A percentile compares a stretch with the other conserved stretches of the same genome.
Evolutionary conservation across 345 rosid genomes (phyloP).

Genomic region (Carallia brachiata): DNA sequence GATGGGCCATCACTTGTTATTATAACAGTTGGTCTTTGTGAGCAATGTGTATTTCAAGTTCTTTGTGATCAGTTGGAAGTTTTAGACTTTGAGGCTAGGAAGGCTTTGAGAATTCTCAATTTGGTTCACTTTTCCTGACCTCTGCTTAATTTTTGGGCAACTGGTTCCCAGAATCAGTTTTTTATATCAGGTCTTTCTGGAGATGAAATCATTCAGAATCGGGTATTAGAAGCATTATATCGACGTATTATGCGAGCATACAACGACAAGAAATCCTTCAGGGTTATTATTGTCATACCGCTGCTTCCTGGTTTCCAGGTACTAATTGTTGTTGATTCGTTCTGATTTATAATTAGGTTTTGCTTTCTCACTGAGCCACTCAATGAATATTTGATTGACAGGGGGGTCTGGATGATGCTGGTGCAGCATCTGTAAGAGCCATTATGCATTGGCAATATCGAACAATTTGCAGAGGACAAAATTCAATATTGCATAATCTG

Average conservation of each 20-base stretch:
- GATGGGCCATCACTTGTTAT: not conserved
- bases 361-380: not conserved
- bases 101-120: not conserved
- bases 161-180: conserved; percentile 89
- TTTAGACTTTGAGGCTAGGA: not conserved
- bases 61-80: not conserved
- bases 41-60: not conserved
- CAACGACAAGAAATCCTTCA: conserved; percentile 76
- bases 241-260: conserved; percentile 79
- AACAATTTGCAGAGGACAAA: conserved; percentile 89
- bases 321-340: conserved; percentile 15
- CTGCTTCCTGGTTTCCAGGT: conserved; percentile 99
- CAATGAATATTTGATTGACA: conserved; percentile 31
- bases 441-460: conserved; percentile 99
- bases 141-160: conserved; percentile 36
- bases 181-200: conserved; percentile 98
- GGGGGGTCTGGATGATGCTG: conserved; percentile 97
- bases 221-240: conserved; percentile 84
- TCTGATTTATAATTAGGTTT: conserved; percentile 13
- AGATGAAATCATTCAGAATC: conserved; percentile 80
- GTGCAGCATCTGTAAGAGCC: conserved; percentile 98
- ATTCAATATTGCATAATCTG: conserved; percentile 84
- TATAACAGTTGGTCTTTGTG: not conserved
- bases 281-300: conserved; percentile 89
- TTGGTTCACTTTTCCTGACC: conserved; percentile 35